Evolutionary conservation across 495 filamentous ascomycete genomes (phyloP).

Genomic region (Penicillium dipodomyicola): DNA sequence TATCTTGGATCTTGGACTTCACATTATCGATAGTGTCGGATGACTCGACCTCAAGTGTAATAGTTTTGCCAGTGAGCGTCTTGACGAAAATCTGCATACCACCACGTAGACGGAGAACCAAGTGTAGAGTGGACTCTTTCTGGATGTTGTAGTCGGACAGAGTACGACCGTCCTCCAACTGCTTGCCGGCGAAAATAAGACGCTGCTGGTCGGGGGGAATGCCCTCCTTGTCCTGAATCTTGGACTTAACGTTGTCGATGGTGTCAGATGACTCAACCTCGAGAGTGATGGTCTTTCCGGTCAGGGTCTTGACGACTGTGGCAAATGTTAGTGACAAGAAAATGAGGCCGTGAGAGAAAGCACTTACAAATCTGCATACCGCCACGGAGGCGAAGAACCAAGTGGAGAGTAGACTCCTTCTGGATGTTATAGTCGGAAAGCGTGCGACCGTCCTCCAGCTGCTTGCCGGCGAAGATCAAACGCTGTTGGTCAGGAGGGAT

Average conservation of each 20-base stretch:
- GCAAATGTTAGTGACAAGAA: conserved; percentile 22
- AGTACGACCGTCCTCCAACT: conserved; percentile 69
- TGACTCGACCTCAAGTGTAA: conserved; percentile 68
- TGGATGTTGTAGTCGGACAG: conserved; percentile 74
- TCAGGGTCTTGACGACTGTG: conserved; percentile 80
- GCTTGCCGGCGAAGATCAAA: conserved; percentile 97
- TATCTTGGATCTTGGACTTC: conserved; percentile 97
- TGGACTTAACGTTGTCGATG: conserved; percentile 91
- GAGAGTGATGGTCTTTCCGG: conserved; percentile 96
- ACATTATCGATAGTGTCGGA: conserved; percentile 98
- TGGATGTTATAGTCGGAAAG: conserved; percentile 98
- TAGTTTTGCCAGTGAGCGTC: conserved; percentile 70
- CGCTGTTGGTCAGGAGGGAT: conserved; percentile 98
- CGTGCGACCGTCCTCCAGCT: conserved; percentile 95
- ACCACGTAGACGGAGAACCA: conserved; percentile 70
- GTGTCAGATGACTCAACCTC: conserved; percentile 96
- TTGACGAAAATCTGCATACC: conserved; percentile 76
- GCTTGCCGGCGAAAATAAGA: conserved; percentile 70
- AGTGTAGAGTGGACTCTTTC: conserved; percentile 68
- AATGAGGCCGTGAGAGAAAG: conserved; percentile 5
- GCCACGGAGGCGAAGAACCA: conserved; percentile 96
- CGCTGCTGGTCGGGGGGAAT: conserved; percentile 78
- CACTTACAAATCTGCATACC: conserved; percentile 96
- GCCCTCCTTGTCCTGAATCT: conserved; percentile 78
- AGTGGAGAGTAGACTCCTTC: conserved; percentile 93